Conservation (phyloP, 768 basidiomycete genomes). For the button mushroom (Agaricus bisporus) region DNA sequence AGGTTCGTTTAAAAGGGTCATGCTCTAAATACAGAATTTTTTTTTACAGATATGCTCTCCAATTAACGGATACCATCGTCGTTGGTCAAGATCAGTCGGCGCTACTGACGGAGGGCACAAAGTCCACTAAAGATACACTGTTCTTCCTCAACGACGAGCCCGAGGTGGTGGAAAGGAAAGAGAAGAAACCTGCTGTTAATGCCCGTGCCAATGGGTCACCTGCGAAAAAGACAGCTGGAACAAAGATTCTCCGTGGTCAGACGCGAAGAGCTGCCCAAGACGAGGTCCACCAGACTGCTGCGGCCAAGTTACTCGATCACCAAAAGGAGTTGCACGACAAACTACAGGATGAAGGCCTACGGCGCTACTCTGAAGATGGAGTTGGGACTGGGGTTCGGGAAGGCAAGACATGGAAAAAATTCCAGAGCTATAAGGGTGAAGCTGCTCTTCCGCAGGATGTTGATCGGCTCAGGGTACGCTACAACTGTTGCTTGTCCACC, state of each 20-base stretch:
- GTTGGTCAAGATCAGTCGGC: conserved; percentile 59
- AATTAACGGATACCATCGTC: conserved; percentile 84
- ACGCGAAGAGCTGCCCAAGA: conserved; percentile 83
- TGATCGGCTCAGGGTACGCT: conserved; percentile 69
- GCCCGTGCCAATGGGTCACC: conserved; percentile 64
- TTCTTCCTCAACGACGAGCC: conserved; percentile 73
- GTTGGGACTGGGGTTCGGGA: conserved; percentile 71
- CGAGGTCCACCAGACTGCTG: conserved; percentile 73
- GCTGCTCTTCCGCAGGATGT: conserved; percentile 82
- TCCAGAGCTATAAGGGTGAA: conserved; percentile 96
- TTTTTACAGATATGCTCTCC: conserved; percentile 74
- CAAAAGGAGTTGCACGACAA: conserved; percentile 76
- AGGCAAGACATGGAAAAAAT: conserved; percentile 91
- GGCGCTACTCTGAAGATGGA: conserved; percentile 79
- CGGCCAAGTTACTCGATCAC: conserved; percentile 79
- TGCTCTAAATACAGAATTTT: background rate
- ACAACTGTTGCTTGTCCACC: background rate
- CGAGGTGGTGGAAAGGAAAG: conserved; percentile 53
- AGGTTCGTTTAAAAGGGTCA: background rate
- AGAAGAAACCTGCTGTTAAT: conserved; percentile 47
- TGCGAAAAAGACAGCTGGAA: conserved; percentile 68
- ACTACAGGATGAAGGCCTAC: conserved; percentile 74
- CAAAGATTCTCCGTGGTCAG: conserved; percentile 87
- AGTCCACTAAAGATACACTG: conserved; percentile 78
- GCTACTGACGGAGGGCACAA: conserved; percentile 80